Base-by-base conservation (phyloP, 345 rosid genomes). In the Alliaria petiolata region DNA sequence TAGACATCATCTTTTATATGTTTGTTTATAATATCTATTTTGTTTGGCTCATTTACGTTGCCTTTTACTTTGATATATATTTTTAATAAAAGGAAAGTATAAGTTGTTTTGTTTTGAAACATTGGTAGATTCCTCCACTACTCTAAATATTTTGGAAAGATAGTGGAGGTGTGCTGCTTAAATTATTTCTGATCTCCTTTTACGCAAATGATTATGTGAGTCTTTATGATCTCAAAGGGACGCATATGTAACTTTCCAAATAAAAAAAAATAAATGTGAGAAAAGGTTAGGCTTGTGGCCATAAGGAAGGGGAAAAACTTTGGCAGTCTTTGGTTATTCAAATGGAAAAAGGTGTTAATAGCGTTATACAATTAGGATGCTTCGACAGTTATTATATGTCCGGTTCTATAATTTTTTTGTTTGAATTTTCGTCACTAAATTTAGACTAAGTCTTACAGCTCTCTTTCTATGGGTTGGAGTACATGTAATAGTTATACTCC, bases 51-150 rank as follows among this genome's bases (percentile, higher is more conserved):
- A 61, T 67, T 60, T 75, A 67, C 42, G 8, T 52, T 75, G 40
- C 42, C 53, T 66, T 57, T 74, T 51, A 59, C 67, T 59, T 39
- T 59, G 56, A 60, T 33, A 13, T 19, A 25, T 58, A 14, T 11
- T 16, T 50, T 58, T 42, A 13, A 33, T 13, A 8, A 74, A 42
- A 16, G 46, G 31, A 74, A 67, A 74, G 67, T 31, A 69, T 25
- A 67, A 75, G 20, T 60, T 42, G 62, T 75, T 75, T 67, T 61
- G 63, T 60, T 67, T 67, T 42, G 68, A 67, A 49, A 53, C 51
- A 69, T 67, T 67, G 39, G 69, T 52, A 75, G 78, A 75, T 67
- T 75, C 78, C 69, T 75, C 78, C 78, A 75, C 74, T 61, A 67
- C 63, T 67, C 13, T 9, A 30, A 60, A 65, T 35, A 50, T 52